Conservation (phyloP, 805 yeast species). For the Phaffomyces thermotolerans region DNA sequence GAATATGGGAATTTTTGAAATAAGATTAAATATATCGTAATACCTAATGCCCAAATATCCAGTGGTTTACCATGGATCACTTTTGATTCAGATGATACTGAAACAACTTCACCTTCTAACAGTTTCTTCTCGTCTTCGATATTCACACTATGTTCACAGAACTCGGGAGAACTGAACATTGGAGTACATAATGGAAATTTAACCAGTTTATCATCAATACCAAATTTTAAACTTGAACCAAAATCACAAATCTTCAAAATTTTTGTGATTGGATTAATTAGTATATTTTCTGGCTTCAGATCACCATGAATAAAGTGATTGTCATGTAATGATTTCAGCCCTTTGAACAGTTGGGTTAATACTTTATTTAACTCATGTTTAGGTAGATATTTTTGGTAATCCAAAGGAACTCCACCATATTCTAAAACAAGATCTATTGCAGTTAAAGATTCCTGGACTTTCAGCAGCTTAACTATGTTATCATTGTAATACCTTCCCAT, state of each 20-base stretch:
- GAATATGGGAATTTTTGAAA: conserved; percentile 4
- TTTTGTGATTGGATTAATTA: conserved; percentile 47
- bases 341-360: conserved; percentile 47
- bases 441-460: neutral
- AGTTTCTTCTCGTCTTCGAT: no score
- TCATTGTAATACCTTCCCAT: neutral
- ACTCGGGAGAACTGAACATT: conserved; percentile 9
- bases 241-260: conserved; percentile 58
- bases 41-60: conserved; percentile 11
- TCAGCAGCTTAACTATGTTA: neutral
- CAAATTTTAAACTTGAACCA: conserved; percentile 46
- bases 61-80: conserved; percentile 3
- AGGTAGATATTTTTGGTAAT: conserved; percentile 44
- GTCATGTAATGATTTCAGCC: conserved; percentile 48
- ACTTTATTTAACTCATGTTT: conserved; percentile 22
- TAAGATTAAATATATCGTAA: conserved; percentile 4
- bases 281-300: conserved; percentile 57
- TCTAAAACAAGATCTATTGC: conserved; percentile 4
- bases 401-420: conserved; percentile 7
- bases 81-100: neutral
- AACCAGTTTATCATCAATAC: conserved; percentile 7
- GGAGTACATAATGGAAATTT: conserved; percentile 9
- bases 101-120: no score
- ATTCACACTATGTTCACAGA: neutral
- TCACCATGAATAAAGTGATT: conserved; percentile 56